Evolutionary conservation across 2,329 filamentous ascomycete genomes (phyloP).

Genomic region (Triangularia setosa): DNA sequence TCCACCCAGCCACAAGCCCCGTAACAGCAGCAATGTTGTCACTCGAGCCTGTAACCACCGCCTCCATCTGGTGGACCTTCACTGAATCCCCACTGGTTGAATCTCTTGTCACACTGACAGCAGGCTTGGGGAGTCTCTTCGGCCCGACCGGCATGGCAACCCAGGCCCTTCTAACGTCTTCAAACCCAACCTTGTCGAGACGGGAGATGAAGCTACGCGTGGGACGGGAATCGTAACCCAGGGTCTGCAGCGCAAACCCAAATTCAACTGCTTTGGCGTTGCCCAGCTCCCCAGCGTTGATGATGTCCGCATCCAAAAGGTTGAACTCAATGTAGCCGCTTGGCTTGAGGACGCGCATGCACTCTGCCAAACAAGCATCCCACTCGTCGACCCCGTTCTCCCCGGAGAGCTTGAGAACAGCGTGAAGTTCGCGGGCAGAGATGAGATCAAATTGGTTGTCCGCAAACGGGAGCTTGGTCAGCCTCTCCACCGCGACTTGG

Average conservation of each 20-base stretch:
- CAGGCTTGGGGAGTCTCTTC: constrained; percentile 31
- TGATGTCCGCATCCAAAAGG: constrained; percentile 83
- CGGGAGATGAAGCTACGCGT: constrained; percentile 77
- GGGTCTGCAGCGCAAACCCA: constrained; percentile 79
- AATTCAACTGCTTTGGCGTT: constrained; percentile 88
- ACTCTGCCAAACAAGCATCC: constrained; percentile 79
- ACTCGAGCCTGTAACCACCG: constrained; percentile 63
- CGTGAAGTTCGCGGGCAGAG: constrained; percentile 82
- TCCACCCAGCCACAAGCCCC: constrained; percentile 80
- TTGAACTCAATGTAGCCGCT: constrained; percentile 90
- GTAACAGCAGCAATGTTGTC: constrained; percentile 70
- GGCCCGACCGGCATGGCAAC: constrained; percentile 79
- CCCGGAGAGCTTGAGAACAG: constrained; percentile 69
- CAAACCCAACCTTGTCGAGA: constrained; percentile 71
- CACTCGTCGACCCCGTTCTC: constrained; percentile 77
- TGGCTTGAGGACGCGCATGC: constrained; percentile 86
- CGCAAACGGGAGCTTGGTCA: constrained; percentile 80
- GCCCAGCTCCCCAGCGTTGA: constrained; percentile 75
- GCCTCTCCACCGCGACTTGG: constrained; percentile 69
- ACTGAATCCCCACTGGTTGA: constrained; percentile 33
- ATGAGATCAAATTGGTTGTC: constrained; percentile 87
- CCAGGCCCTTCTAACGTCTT: constrained; percentile 80
- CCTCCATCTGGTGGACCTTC: constrained; percentile 54
- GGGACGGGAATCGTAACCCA: constrained; percentile 83
- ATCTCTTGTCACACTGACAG: constrained; percentile 8